Conservation (phyloP, 2,329 filamentous ascomycete genomes). For the Cadophora gregata region DNA sequence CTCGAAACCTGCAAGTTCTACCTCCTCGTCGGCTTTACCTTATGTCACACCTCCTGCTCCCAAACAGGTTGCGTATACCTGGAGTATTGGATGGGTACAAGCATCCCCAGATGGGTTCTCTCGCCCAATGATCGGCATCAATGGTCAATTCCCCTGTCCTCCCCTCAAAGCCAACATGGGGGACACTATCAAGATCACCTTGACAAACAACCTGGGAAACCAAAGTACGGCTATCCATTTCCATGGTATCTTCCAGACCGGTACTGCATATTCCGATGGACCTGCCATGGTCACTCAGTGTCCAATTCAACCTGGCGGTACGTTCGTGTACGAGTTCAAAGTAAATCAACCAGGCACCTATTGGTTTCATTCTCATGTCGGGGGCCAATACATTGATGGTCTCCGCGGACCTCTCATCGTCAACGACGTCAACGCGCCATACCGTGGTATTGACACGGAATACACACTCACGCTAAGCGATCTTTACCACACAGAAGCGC, state of each 20-base stretch:
- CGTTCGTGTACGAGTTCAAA: slow-evolving; percentile 35
- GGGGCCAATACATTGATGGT: slow-evolving; percentile 56
- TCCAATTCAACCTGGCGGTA: slow-evolving; percentile 42
- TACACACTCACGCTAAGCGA: slow-evolving; percentile 61
- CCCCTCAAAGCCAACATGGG: slow-evolving; percentile 56
- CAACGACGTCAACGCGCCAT: slow-evolving; percentile 61
- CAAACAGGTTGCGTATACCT: slow-evolving; percentile 37
- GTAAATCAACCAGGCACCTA: slow-evolving; percentile 53
- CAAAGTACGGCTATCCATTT: slow-evolving; percentile 60
- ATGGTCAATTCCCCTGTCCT: slow-evolving; percentile 64
- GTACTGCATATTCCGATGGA: slow-evolving; percentile 63
- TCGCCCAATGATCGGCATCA: slow-evolving; percentile 62
- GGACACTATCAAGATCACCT: slow-evolving; percentile 56
- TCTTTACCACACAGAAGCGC: slow-evolving; percentile 57
- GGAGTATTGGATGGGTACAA: slow-evolving; percentile 51
- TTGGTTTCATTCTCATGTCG: slow-evolving; percentile 67
- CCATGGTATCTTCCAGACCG: slow-evolving; percentile 63
- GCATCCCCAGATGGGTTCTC: slow-evolving; percentile 48
- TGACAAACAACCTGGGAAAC: slow-evolving; percentile 57
- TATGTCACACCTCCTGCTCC: slow-evolving; percentile 18
- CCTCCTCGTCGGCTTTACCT: slow-evolving; percentile 17
- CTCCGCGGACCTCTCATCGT: slow-evolving; percentile 66
- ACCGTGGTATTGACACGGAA: slow-evolving; percentile 47
- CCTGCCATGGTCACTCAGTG: slow-evolving; percentile 53
- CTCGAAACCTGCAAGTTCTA: slow-evolving; percentile 14